Conservation (phyloP, 2,329 filamentous ascomycete species). For the Verticillium dahliae region DNA sequence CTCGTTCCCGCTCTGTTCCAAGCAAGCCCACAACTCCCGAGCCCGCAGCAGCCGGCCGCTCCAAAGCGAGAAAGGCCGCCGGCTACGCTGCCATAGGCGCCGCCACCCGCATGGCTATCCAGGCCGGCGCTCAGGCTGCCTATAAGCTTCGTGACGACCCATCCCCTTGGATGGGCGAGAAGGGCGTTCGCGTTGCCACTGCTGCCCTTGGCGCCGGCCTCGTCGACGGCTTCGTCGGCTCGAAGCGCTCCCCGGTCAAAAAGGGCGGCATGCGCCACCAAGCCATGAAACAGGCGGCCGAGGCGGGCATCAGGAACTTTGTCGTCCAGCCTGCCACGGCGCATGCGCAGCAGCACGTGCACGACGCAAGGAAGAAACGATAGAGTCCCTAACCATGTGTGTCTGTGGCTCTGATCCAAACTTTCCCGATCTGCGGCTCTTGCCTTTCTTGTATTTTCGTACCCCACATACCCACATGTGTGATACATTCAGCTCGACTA, state of each 20-base stretch:
- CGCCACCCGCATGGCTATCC: constrained; percentile 39
- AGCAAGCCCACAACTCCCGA: not conserved
- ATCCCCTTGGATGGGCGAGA: constrained; percentile 39
- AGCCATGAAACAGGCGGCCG: constrained; percentile 10
- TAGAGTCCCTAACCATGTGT: not conserved
- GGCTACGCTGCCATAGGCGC: constrained; percentile 10
- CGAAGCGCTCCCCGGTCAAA: constrained; percentile 20
- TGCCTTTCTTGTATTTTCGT: not conserved
- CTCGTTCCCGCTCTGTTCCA: constrained; percentile 1
- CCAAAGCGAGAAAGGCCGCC: constrained; percentile 14
- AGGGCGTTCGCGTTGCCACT: constrained; percentile 41
- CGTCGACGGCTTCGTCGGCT: constrained; percentile 36
- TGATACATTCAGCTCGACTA: no score
- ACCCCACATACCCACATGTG: not conserved
- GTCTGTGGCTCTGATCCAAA: not conserved
- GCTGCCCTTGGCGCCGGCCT: constrained; percentile 42
- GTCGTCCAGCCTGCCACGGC: constrained; percentile 1
- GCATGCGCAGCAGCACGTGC: not conserved
- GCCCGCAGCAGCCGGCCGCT: constrained; percentile 2
- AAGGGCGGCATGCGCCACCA: constrained; percentile 11
- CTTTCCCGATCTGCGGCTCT: not conserved
- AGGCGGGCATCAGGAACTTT: not conserved
- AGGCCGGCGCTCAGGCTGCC: constrained; percentile 41
- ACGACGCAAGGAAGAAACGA: not conserved
- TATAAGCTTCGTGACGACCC: constrained; percentile 37